Evolutionary conservation across 768 basidiomycete species (phyloP).

Genomic region (Mycena haematopus): DNA sequence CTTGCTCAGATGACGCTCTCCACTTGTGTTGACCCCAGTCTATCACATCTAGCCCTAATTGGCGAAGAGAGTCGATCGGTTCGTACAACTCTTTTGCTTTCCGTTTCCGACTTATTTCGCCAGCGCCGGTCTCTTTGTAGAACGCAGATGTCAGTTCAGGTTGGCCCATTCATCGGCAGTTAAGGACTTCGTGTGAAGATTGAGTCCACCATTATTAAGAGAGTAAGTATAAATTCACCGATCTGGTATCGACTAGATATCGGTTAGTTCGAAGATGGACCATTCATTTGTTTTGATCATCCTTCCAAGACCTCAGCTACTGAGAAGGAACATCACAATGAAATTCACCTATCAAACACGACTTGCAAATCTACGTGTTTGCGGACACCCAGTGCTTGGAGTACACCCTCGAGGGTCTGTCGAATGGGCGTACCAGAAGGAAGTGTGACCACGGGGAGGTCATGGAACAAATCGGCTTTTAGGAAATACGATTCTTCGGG

Average conservation of each 20-base stretch:
- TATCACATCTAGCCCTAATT: slow-evolving; percentile 79
- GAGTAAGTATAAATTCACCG: slow-evolving; percentile 32
- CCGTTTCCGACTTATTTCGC: slow-evolving; percentile 40
- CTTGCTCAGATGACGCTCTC: slow-evolving; percentile 86
- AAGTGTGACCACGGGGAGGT: slow-evolving; percentile 80
- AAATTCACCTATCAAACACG: slow-evolving; percentile 80
- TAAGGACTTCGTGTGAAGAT: slow-evolving; percentile 36
- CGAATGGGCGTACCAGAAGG: slow-evolving; percentile 70
- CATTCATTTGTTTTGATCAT: slow-evolving; percentile 92
- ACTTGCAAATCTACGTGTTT: slow-evolving; percentile 93
- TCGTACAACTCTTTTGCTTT: slow-evolving; percentile 83
- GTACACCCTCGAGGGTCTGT: slow-evolving; percentile 71
- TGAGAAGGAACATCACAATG: not conserved
- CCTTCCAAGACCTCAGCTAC: slow-evolving; percentile 43
- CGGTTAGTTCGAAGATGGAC: slow-evolving; percentile 86
- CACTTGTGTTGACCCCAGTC: slow-evolving; percentile 91
- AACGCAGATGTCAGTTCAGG: slow-evolving; percentile 80
- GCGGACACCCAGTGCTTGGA: slow-evolving; percentile 80
- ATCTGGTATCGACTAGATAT: slow-evolving; percentile 85
- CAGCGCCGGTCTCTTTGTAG: slow-evolving; percentile 53
- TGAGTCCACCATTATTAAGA: not conserved
- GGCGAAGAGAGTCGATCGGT: slow-evolving; percentile 73
- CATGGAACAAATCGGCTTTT: slow-evolving; percentile 87
- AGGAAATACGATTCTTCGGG: slow-evolving; percentile 84
- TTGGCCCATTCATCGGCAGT: slow-evolving; percentile 54